phyloP scores from a whole-genome alignment of 176 grass and related monocot species.

The Oryza glaberrima region DNA sequence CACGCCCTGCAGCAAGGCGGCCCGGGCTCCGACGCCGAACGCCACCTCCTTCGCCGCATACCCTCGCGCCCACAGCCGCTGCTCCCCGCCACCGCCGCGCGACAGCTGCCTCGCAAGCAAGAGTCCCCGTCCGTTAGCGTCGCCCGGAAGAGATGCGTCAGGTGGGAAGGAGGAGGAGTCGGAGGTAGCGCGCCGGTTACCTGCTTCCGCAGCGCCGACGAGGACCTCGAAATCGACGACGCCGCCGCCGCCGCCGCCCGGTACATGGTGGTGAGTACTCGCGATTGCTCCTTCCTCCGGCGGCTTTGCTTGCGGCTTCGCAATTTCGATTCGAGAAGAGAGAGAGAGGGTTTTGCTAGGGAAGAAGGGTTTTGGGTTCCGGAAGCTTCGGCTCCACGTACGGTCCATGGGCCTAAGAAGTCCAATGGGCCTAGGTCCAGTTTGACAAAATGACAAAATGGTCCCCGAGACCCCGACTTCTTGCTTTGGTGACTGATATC shows the following conservation, averaged over 20 bases:
- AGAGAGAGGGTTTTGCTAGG: background rate
- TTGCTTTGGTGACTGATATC: no score
- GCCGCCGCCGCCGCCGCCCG: constrained; percentile 45
- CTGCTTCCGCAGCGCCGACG: constrained; percentile 35
- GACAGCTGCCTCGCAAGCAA: constrained; percentile 32
- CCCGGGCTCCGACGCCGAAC: constrained; percentile 62
- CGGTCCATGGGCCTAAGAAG: no score
- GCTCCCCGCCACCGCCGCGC: constrained; percentile 42
- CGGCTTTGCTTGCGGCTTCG: background rate
- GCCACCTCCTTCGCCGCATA: constrained; percentile 74
- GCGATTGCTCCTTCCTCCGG: background rate
- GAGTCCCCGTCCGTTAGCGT: background rate
- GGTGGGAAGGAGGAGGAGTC: background rate
- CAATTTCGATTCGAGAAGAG: background rate
- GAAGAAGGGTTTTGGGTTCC: no score
- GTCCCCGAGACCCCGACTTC: no score
- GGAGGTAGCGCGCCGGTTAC: background rate
- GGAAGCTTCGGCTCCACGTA: no score
- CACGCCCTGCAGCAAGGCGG: constrained; percentile 74
- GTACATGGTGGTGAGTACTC: constrained; percentile 40
- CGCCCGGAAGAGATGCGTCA: background rate
- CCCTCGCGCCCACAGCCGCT: constrained; percentile 47
- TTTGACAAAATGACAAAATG: no score
- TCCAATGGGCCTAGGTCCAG: no score
- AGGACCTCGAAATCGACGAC: constrained; percentile 52